phyloP scores from a whole-genome alignment of 805 yeast genomes.

The Candida nemodendra region DNA sequence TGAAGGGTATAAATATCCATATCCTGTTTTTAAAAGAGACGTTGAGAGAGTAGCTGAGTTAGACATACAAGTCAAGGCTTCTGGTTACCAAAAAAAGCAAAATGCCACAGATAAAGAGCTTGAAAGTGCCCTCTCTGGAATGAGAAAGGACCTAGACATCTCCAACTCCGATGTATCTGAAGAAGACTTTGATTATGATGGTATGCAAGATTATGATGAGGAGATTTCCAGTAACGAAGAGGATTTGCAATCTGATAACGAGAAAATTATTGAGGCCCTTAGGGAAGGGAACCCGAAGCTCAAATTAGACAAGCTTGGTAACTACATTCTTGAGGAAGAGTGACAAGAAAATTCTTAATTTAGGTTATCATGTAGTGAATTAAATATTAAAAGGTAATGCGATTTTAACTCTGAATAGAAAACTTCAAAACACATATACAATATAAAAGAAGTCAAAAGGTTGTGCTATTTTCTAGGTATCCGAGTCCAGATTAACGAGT shows the following conservation, averaged over 20 bases:
- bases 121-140: slow-evolving; percentile 70
- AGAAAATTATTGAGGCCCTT: slow-evolving; percentile 67
- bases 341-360: not conserved
- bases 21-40: slow-evolving; percentile 79
- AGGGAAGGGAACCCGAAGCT: slow-evolving; percentile 61
- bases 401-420: slow-evolving; percentile 15
- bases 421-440: slow-evolving; percentile 12
- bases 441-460: slow-evolving; percentile 11
- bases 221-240: slow-evolving; percentile 35
- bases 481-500: slow-evolving; percentile 66
- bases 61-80: slow-evolving; percentile 88
- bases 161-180: slow-evolving; percentile 31
- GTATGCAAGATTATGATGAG: slow-evolving; percentile 35
- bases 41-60: slow-evolving; percentile 64
- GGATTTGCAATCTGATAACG: slow-evolving; percentile 39
- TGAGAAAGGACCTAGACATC: slow-evolving; percentile 47
- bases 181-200: slow-evolving; percentile 39
- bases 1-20: slow-evolving; percentile 71
- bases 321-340: slow-evolving; percentile 63
- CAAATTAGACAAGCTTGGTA: slow-evolving; percentile 81
- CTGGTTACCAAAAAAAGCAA: slow-evolving; percentile 63
- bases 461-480: slow-evolving; percentile 8
- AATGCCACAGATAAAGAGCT: slow-evolving; percentile 54
- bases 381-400: slow-evolving; percentile 13
- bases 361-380: not conserved